Evolutionary conservation across 257 asterid species (phyloP), one percentile per base, ranked within the genome.

Genomic region (Solanum pinnatisectum): DNA sequence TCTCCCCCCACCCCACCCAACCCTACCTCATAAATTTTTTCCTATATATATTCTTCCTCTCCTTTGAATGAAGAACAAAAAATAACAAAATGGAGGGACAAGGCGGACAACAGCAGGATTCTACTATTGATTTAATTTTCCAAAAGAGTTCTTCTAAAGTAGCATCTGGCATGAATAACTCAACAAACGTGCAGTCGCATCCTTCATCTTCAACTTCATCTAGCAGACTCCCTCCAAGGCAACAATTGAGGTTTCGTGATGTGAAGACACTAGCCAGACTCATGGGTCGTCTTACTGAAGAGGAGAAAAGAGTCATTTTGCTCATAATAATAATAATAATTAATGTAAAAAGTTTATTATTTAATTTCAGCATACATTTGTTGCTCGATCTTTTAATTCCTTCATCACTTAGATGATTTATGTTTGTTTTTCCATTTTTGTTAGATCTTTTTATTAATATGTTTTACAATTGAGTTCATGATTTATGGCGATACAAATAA

Each of bases 51-150:
- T 20, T 68, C 22, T 33, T 30, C 22, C 37, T 13, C 23, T 30
- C 8, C 20, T 2, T 0, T 6, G 6, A 30, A 68, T 68, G 22
- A 13, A 5, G 22, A 30, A 14, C 8, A 10, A 4, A 10, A 44
- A 12, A 25, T 27, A 68, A 68, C 22, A 68, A 27, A 27, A 68
- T 68, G 5, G 3, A 71, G n/a, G 6, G 23, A 15, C 59, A 46
- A 1, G 7, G 20, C 7, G 20, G 20, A 46, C 77, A 70, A 30
- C n/a, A 33, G 0, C 8, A 33, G 0, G 1, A 13, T 18, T 3
- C 8, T 8, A 8, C 14, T 16, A 5, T 5, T 0, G 2, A 33
- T 16, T 33, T 27, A 16, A 70, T 6, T 27, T 8, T 1, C 6
- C n/a, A 14, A 30, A 18, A 14, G 10, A 3, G 18, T 30, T 7